Evolutionary conservation across 352 stramenopile species (phyloP), one percentile per base, ranked within the genome.

Genomic region (Saprolegnia diclina): DNA sequence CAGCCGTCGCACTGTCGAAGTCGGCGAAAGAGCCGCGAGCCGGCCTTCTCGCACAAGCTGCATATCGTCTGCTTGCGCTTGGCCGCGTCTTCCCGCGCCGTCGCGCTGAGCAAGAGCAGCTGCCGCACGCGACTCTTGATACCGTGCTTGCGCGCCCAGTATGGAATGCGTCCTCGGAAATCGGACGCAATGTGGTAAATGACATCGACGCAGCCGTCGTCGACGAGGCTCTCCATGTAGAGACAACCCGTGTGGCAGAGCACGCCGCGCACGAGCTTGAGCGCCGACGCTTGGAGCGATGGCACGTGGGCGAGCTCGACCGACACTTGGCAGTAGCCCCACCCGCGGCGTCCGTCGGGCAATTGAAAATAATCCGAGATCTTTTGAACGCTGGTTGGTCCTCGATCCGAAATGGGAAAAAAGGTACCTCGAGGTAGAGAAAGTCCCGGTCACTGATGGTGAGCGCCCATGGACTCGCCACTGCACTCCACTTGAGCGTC

Each of bases 311-410:
- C 13, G 7, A 68, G 50, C 22, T 53, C 62, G 35, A 68, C 62
- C n/a, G 62, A 68, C 16, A 48, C 22, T 50, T 68, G 62, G 21
- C 62, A 68, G 29, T 59, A 68, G 7, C 32, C 62, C 62, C 62
- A 68, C 16, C 62, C 62, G 19, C n/a, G 18, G 10, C 62, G 62
- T 10, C 62, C 62, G 29, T 68, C 62, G 19, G 50, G 32, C 11
- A 68, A 21, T 9, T 11, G 10, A n/a, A 68, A 68, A 4, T 44
- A 18, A 21, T 68, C 62, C 9, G 64, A 40, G 24, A n/a, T 35
- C 62, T 68, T 18, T 18, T 52, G 18, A n/a, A 52, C 45, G 21
- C 45, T 52, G 18, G 45, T 52, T 52, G 21, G 45, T 52, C 21
- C 18, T 19, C 21, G 45, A 19, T 52, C 21, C 21, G 18, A 52